A percentile compares a stretch with the other conserved stretches of the same genome.
Conservation (phyloP, 2,329 filamentous ascomycete species). For the Pseudocercospora cruenta region DNA sequence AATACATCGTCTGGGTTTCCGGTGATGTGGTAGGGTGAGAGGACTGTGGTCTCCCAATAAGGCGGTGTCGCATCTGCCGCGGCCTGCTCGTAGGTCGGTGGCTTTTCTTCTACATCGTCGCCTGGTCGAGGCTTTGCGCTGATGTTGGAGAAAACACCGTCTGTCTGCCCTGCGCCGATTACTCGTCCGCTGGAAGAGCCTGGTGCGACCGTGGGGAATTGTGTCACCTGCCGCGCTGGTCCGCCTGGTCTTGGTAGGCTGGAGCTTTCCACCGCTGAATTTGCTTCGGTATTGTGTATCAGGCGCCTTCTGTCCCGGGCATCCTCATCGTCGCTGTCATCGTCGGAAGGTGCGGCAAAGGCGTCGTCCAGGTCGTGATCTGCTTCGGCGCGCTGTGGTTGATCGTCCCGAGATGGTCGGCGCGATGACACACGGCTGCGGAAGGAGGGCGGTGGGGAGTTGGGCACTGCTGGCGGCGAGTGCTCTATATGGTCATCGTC, state of each 20-base stretch:
- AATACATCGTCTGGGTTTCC: constrained; percentile 93
- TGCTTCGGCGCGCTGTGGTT: constrained; percentile 58
- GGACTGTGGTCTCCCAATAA: constrained; percentile 98
- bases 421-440: constrained; percentile 78
- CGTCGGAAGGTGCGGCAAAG: constrained; percentile 70
- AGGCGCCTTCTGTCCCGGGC: constrained; percentile 83
- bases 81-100: constrained; percentile 98
- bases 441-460: constrained; percentile 74
- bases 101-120: constrained; percentile 84
- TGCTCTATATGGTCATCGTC: constrained; percentile 45
- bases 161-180: constrained; percentile 71
- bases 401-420: constrained; percentile 57
- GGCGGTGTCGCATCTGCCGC: constrained; percentile 93
- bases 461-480: constrained; percentile 45
- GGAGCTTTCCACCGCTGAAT: constrained; percentile 22
- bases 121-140: constrained; percentile 84
- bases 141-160: constrained; percentile 95
- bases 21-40: constrained; percentile 86
- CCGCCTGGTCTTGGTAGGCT: constrained; percentile 36
- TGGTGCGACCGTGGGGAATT: constrained; percentile 42
- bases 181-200: constrained; percentile 53
- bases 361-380: constrained; percentile 88
- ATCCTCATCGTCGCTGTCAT: constrained; percentile 71
- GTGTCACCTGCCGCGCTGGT: constrained; percentile 55
- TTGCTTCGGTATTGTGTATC: constrained; percentile 52